These are phyloP conservation scores for Kazachstania bromeliacearum DNA, from an alignment of 805 yeast genomes.

Conservation along the genomic window DNA sequence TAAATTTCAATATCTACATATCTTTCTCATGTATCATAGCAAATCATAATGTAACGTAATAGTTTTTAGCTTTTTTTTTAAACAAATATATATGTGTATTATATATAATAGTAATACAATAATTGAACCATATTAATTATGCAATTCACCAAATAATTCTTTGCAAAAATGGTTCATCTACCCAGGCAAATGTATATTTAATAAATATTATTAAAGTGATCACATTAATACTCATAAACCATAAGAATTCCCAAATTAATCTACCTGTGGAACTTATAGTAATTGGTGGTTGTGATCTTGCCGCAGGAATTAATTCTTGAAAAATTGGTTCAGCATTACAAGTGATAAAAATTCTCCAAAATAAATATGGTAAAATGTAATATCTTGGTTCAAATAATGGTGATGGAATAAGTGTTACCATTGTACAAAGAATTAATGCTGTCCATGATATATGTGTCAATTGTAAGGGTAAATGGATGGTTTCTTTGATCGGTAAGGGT, in stretches of 20 bases:
- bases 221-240: conserved; percentile 51
- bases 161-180: conserved; percentile 48
- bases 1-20: too few relatives aligned
- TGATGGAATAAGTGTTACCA: conserved; percentile 67
- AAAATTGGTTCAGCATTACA: conserved; percentile 31
- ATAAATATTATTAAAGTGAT: conserved; percentile 49
- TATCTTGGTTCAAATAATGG: conserved; percentile 94
- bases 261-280: conserved; percentile 28
- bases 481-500: conserved; percentile 31
- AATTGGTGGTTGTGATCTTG: conserved; percentile 10
- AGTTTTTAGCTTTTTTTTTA: too few relatives aligned
- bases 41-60: too few relatives aligned
- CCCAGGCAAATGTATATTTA: conserved; percentile 59
- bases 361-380: conserved; percentile 68
- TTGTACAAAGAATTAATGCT: conserved; percentile 43
- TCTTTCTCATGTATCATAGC: too few relatives aligned
- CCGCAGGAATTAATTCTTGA: conserved; percentile 17
- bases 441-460: conserved; percentile 40
- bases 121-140: too few relatives aligned
- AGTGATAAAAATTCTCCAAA: conserved; percentile 56
- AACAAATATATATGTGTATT: too few relatives aligned
- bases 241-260: conserved; percentile 45
- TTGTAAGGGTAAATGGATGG: conserved; percentile 32
- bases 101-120: neutral
- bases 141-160: conserved; percentile 84